These are phyloP conservation scores for Neohortaea acidophila DNA, from an alignment of 495 filamentous ascomycete species.

Conservation along the genomic window DNA sequence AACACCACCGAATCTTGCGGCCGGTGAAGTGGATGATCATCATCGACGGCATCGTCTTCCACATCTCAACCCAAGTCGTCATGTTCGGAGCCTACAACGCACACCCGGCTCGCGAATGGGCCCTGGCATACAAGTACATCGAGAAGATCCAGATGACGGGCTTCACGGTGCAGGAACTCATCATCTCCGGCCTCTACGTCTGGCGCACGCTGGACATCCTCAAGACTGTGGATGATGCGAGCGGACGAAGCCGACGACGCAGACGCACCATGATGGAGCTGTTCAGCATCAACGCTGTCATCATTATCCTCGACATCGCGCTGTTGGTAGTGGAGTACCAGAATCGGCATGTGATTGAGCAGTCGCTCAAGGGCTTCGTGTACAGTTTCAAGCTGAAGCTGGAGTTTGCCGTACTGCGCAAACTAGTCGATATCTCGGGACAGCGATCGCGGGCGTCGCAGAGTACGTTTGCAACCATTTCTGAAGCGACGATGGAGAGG, in stretches of 20 bases:
- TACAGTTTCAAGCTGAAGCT: constrained; percentile 21
- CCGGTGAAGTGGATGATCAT: constrained; percentile 20
- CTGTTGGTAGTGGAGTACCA: constrained; percentile 15
- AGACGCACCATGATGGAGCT: constrained; percentile 1
- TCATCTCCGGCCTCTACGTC: constrained; percentile 19
- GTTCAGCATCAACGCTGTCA: constrained; percentile 17
- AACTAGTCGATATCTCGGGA: constrained; percentile 10
- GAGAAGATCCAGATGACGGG: constrained; percentile 19
- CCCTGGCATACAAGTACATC: constrained; percentile 10
- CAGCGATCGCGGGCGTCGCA: background rate
- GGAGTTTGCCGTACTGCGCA: constrained; percentile 14
- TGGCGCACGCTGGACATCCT: constrained; percentile 8
- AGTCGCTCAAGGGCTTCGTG: constrained; percentile 10
- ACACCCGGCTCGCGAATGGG: background rate
- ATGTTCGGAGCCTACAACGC: constrained; percentile 9
- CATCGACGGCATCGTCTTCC: constrained; percentile 15
- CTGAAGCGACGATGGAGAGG: too few species aligned
- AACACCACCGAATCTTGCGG: constrained; percentile 5
- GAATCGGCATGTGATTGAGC: constrained; percentile 8
- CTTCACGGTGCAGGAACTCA: constrained; percentile 18
- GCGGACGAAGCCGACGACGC: background rate
- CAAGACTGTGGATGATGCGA: background rate
- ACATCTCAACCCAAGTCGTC: constrained; percentile 7
- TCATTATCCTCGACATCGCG: constrained; percentile 16
- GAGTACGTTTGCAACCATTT: background rate